A percentile compares a stretch with the other conserved stretches of the same genome.
phyloP scores from a whole-genome alignment of 2,329 filamentous ascomycete species.

The Cordyceps cateniannulata region DNA sequence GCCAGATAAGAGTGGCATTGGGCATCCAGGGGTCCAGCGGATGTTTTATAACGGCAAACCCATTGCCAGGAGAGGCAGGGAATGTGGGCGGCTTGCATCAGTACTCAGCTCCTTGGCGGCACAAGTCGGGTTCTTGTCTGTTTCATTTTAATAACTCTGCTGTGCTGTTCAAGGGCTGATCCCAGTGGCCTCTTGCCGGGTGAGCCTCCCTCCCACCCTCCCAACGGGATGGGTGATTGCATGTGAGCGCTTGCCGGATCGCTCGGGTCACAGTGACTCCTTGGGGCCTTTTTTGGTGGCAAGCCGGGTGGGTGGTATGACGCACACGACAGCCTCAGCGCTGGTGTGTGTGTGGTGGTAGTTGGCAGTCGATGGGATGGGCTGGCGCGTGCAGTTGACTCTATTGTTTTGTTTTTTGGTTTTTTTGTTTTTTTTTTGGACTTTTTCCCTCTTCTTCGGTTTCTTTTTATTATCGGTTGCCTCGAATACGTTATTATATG shows the following conservation, averaged over 20 bases:
- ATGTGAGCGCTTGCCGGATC: constrained; percentile 5
- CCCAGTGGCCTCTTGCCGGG: no score
- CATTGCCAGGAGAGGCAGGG: neutral
- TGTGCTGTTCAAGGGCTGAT: no score
- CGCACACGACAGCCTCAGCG: constrained; percentile 5
- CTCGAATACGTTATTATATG: neutral
- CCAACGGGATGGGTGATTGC: neutral
- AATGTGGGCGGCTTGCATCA: neutral
- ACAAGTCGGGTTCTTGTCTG: neutral
- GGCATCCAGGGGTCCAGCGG: neutral
- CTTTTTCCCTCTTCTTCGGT: neutral
- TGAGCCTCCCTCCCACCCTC: no score
- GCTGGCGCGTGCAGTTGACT: neutral
- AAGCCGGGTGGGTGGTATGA: neutral
- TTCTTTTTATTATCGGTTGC: neutral
- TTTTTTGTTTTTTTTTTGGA: no score
- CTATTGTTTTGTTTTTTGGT: no score
- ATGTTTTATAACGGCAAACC: neutral
- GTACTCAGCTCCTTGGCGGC: neutral
- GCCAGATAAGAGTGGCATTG: constrained; percentile 7
- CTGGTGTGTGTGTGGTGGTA: neutral
- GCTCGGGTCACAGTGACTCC: neutral
- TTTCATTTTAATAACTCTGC: neutral
- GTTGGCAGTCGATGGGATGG: neutral
- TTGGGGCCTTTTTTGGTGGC: neutral